Base-by-base conservation (phyloP, 1,284 basidiomycete genomes). In the Bondarzewia mesenterica region DNA sequence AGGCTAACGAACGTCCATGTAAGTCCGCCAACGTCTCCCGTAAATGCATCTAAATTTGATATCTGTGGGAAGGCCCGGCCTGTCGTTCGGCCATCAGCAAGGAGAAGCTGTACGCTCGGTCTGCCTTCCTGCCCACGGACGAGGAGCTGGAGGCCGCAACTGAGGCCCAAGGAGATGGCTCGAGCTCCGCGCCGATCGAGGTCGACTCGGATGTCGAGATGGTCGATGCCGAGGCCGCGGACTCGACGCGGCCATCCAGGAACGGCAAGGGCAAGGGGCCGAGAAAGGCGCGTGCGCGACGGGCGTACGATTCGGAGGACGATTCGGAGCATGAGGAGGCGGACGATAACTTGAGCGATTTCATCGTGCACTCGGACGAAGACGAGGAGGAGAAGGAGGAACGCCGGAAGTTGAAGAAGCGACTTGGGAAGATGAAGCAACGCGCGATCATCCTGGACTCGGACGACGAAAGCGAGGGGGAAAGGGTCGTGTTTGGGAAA, bases 331-430 rank as follows among this genome's bases (percentile, higher is more conserved):
- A 53, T 15, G 50, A 54, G 15, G 60, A 58, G 40, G 63, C 65
- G 25, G 59, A 64, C 6, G 67, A 72, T 50, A 68, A 72, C 49
- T 53, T 77, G 53, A 69, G 67, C 51, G 76, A 78, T 56, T 80
- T 80, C 56, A 79, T 79, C 51, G 74, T 77, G 1, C 55, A 72
- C 20, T 64, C 62, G 43, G 75, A 72, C 51, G 75, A 77, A 50
- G 62, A 62, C 42, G 41, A 60, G 29, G 55, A 60, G 36, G 70
- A 74, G 59, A 70, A 72, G 57, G 68, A 73, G 50, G 64, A 59
- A 32, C 65, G 66, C 23, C 63, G 58, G 26, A 57, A 51, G 15
- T 44, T 66, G 23, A 75, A 69, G 63, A 70, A 63, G 46, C 61
- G 67, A 16, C 48, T 65, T 44, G 55, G 50, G 14, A 65, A 60